Conservation (phyloP, 768 basidiomycete species). For the Phanerochaete carnosa region DNA sequence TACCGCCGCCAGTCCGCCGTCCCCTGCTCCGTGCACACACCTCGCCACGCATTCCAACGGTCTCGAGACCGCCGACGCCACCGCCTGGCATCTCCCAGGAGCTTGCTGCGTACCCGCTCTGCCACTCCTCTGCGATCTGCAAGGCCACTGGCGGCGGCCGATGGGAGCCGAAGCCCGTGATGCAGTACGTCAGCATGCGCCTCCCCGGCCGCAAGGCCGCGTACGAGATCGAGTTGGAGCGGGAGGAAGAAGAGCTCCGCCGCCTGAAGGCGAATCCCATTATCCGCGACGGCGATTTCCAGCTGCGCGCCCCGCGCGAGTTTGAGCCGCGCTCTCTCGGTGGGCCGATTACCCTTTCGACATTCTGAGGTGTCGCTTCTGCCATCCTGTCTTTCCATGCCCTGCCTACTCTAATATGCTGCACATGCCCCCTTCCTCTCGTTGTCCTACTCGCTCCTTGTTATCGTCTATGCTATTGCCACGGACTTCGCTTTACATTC, state of each 20-base stretch:
- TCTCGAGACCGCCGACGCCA: slow-evolving; percentile 18
- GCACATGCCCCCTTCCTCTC: neutral
- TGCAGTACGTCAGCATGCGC: slow-evolving; percentile 42
- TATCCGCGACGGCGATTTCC: slow-evolving; percentile 66
- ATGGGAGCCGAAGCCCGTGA: slow-evolving; percentile 65
- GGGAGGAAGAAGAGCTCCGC: slow-evolving; percentile 53
- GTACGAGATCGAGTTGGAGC: slow-evolving; percentile 70
- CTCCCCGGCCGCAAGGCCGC: slow-evolving; percentile 66
- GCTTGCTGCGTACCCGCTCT: slow-evolving; percentile 70
- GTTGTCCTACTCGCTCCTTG: neutral
- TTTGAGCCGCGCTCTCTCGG: slow-evolving; percentile 41
- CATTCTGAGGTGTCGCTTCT: slow-evolving; percentile 39
- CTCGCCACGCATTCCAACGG: slow-evolving; percentile 29
- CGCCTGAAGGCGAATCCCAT: slow-evolving; percentile 57
- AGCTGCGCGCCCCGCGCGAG: slow-evolving; percentile 56
- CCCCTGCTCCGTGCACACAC: slow-evolving; percentile 26
- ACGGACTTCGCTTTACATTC: no score
- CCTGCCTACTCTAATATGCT: neutral
- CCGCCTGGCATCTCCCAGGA: slow-evolving; percentile 11
- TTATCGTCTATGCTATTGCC: no score
- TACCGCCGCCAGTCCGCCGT: slow-evolving; percentile 2
- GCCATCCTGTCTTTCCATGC: neutral
- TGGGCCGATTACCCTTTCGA: slow-evolving; percentile 53
- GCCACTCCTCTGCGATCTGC: slow-evolving; percentile 63
- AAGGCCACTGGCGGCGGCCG: slow-evolving; percentile 79